phyloP scores from a whole-genome alignment of 768 basidiomycete species.

The Pulveroboletus sp. region DNA sequence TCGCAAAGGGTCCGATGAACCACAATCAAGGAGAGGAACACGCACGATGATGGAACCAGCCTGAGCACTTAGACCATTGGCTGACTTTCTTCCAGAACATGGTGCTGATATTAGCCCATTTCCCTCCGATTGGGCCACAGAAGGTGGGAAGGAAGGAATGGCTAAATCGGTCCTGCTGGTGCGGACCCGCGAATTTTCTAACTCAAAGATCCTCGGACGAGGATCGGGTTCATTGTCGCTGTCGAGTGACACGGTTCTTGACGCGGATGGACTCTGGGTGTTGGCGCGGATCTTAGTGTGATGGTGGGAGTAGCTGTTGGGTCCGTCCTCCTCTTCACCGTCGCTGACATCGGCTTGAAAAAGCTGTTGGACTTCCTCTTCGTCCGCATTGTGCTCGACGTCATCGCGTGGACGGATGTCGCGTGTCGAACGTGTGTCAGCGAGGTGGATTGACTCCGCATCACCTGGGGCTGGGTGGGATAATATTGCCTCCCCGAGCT shows the following conservation, averaged over 20 bases:
- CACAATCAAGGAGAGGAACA: slow-evolving; percentile 11
- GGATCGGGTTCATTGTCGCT: slow-evolving; percentile 11
- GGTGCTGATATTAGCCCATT: slow-evolving; percentile 17
- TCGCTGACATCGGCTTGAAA: slow-evolving; percentile 23
- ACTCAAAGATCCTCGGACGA: slow-evolving; percentile 28
- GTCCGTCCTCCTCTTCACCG: slow-evolving; percentile 12
- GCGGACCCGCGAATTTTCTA: slow-evolving; percentile 43
- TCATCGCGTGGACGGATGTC: slow-evolving; percentile 4
- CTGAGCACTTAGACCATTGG: slow-evolving; percentile 59
- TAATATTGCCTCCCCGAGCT: slow-evolving; percentile 85
- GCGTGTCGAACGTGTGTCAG: slow-evolving; percentile 31
- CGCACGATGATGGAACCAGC: slow-evolving; percentile 83
- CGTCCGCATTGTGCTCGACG: too few species aligned
- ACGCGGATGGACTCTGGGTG: not conserved
- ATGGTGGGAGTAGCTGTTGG: not conserved
- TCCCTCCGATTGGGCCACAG: slow-evolving; percentile 10
- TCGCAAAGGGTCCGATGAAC: not conserved
- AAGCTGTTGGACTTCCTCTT: slow-evolving; percentile 25
- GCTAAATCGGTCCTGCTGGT: slow-evolving; percentile 44
- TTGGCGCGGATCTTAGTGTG: not conserved
- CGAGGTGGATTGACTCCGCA: slow-evolving; percentile 34
- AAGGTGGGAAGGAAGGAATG: slow-evolving; percentile 1
- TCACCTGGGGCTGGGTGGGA: slow-evolving; percentile 47
- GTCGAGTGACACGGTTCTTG: not conserved
- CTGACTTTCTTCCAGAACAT: slow-evolving; percentile 10